phyloP scores from a whole-genome alignment of 768 basidiomycete species.

The Agrocybe praecox region DNA sequence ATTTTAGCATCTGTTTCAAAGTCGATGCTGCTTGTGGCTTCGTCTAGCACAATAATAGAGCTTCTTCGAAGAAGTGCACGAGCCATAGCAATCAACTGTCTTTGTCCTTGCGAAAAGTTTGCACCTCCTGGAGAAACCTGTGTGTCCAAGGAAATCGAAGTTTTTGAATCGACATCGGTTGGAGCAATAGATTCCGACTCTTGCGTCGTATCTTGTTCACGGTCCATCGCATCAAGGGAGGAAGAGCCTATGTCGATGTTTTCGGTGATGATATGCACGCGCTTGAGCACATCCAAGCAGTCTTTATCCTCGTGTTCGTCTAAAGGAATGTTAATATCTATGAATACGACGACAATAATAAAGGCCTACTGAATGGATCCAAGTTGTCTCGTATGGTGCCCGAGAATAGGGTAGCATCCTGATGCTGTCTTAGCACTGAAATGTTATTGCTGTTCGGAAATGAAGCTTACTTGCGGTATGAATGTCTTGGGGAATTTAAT shows the following conservation, averaged over 20 bases:
- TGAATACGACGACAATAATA: not conserved
- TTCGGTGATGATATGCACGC: constrained; percentile 76
- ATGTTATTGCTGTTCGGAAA: constrained; percentile 49
- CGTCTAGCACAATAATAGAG: constrained; percentile 77
- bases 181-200: constrained; percentile 50
- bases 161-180: constrained; percentile 48
- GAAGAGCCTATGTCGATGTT: constrained; percentile 50
- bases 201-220: constrained; percentile 38
- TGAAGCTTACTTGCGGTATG: constrained; percentile 62
- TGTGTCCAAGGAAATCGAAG: constrained; percentile 65
- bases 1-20: constrained; percentile 91
- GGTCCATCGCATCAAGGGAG: constrained; percentile 44
- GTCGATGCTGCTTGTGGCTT: constrained; percentile 86
- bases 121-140: constrained; percentile 84
- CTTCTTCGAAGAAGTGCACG: constrained; percentile 74
- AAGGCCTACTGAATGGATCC: constrained; percentile 65
- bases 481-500: constrained; percentile 67
- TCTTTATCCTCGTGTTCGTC: constrained; percentile 80
- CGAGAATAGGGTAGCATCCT: constrained; percentile 79
- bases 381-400: constrained; percentile 81
- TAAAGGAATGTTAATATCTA: constrained; percentile 20
- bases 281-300: constrained; percentile 76
- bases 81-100: constrained; percentile 88
- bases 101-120: constrained; percentile 92
- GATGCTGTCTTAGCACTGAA: not conserved